Evolutionary conservation across 306 rosid genomes (phyloP), one percentile per base, ranked within the genome.

Genomic region (Leucaena leucocephala): DNA sequence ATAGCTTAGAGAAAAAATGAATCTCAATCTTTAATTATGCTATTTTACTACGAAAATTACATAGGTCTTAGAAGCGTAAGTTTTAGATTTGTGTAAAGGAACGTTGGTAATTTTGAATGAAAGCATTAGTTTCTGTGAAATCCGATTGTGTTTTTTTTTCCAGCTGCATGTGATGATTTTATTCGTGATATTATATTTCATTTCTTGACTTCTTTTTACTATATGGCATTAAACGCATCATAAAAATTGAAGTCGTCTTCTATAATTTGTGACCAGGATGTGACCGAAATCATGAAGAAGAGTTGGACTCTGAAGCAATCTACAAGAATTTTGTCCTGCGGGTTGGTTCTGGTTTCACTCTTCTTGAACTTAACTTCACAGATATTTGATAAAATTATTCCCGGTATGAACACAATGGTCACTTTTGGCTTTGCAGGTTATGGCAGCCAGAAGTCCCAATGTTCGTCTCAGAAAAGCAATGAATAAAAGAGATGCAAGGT

Each of bases 361-460:
- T 27, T 35, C 64, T 84, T 77, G 58, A 52, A 74, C 59, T 72
- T 71, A 49, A 38, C 70, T 74, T 59, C 34, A 55, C 8, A 14
- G 22, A 49, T 46, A 9, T 19, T 67, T 19, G 50, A 67, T 42
- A 9, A 67, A 58, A 50, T 57, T 27, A 27, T 27, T 27, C 17
- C 12, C 38, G 46, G 34, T 46, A 42, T 78, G 11, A 42, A 66
- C 71, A 42, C 85, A 52, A 8, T 38, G 17, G 63, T 57, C 55
- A 68, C 61, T 74, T 52, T 81, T 77, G 54, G 36, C 61, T 83
- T 45, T 76, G 46, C 90, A 93, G 97, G 97, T 93, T 65, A 93
- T 93, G 99, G 98, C 98, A 8, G 96, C 99, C 3, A 93, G 99
- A 79, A 95, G 99, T 82, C 99, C 99, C 4, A 93, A 95, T 82